phyloP scores from a whole-genome alignment of 192 early-diverging fungal genomes.

The Backusella australiensis region DNA sequence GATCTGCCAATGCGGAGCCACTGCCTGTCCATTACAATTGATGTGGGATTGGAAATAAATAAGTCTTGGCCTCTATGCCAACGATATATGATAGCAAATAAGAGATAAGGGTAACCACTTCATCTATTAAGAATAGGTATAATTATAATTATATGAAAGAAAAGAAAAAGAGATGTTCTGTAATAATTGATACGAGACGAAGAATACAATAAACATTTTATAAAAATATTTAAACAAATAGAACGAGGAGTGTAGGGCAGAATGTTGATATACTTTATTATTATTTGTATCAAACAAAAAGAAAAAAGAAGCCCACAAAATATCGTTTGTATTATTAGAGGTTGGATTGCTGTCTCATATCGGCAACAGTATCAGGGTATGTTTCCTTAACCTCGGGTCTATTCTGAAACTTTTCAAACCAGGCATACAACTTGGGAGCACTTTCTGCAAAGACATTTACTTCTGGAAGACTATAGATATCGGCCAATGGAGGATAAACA shows the following conservation, averaged over 20 bases:
- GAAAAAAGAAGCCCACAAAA: not conserved
- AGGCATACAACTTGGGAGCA: conserved; percentile 24
- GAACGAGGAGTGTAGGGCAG: not conserved
- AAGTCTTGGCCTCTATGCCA: conserved; percentile 24
- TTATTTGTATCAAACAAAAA: conserved; percentile 1
- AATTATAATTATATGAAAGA: too few relatives aligned
- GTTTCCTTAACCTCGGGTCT: conserved; percentile 23
- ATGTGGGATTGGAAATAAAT: conserved; percentile 24
- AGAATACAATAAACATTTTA: not conserved
- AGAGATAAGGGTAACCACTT: not conserved
- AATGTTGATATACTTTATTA: not conserved
- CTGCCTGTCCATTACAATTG: conserved; percentile 30
- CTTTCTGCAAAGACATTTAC: conserved; percentile 4
- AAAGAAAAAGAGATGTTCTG: not conserved
- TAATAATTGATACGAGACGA: not conserved
- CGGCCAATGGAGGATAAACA: conserved; percentile 33
- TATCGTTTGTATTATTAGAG: not conserved
- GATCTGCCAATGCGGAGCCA: not conserved
- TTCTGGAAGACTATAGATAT: conserved; percentile 27
- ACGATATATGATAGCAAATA: not conserved
- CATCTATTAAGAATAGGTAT: conserved; percentile 40
- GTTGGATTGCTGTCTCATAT: conserved; percentile 6
- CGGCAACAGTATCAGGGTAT: conserved; percentile 30
- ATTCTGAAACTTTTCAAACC: conserved; percentile 25
- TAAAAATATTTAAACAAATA: not conserved